phyloP scores from a whole-genome alignment of 805 yeast genomes.

The Wickerhamomyces subpelliculosus region DNA sequence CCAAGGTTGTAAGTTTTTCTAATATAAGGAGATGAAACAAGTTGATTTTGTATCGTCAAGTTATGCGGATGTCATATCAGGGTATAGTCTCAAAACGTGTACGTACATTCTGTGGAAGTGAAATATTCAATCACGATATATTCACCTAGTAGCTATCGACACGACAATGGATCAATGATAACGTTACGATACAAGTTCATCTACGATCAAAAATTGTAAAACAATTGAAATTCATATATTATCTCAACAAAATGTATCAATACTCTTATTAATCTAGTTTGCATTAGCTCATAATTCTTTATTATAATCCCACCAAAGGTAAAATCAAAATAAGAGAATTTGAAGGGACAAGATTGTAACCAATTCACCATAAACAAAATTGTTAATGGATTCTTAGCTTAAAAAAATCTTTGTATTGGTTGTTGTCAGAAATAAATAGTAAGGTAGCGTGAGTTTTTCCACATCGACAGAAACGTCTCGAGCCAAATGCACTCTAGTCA shows the following conservation, averaged over 20 bases:
- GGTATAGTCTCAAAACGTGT: too few species aligned
- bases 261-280: slow-evolving; percentile 1
- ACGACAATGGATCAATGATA: too few species aligned
- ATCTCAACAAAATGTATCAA: not conserved
- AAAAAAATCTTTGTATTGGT: not conserved
- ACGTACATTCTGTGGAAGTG: too few species aligned
- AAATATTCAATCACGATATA: too few species aligned
- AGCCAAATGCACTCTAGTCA: slow-evolving; percentile 95
- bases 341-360: not conserved
- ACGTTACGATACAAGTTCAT: too few species aligned
- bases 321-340: not conserved
- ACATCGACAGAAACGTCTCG: slow-evolving; percentile 93
- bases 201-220: not conserved
- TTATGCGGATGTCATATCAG: too few species aligned
- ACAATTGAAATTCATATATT: not conserved
- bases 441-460: slow-evolving; percentile 99
- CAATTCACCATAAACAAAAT: not conserved
- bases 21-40: too few species aligned
- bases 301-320: too few species aligned
- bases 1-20: too few species aligned
- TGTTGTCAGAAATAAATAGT: slow-evolving; percentile 51
- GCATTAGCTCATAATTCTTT: slow-evolving; percentile 4
- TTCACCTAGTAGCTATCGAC: too few species aligned
- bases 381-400: not conserved
- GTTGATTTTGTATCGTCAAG: too few species aligned